Base-by-base conservation (phyloP, 768 basidiomycete genomes). In the Panaeolus papilionaceus region DNA sequence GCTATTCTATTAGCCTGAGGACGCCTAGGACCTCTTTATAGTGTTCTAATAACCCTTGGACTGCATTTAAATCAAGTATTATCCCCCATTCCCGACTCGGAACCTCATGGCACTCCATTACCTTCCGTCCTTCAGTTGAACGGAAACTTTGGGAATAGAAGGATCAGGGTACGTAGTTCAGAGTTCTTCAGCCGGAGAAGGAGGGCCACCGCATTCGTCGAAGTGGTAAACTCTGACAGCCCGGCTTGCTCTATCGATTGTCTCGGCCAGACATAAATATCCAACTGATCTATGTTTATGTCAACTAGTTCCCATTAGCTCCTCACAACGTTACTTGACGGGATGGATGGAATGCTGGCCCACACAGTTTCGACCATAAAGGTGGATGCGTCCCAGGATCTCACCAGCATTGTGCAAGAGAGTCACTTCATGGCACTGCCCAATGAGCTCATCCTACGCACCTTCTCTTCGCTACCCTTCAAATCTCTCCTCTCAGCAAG, bases 381-480 rank as follows among this genome's bases (percentile, higher is more conserved):
- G 9, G 10, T 28, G 28, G 14, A 58, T 12, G 28, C 12, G 3
- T 8, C 10, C 28, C 54, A 58, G 26, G 28, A 8, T 28, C 6
- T 28, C 26, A 28, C 20, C 26, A 33, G 12, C 16, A 58, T 18
- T 6, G 54, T 37, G 26, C 10, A 28, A 58, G 33, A 58, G 26
- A 33, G 28, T 28, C 16, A 49, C 26, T 58, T 58, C 28, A 66
- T 64, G 33, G 62, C 67, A n/a, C 38, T 70, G 1, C 67, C 69
- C 1, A 67, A 65, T 45, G 69, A 70, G 62, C 37, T 70, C 20
- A 28, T 64, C 6, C 69, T 70, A 54, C 64, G 58, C 14, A 51
- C 68, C 38, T 68, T 70, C 16, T 23, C 39, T 20, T 20, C 51
- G 33, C 38, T 70, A 16, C 40, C 49, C 38, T 47, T 70, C 42